Percentiles rank a stretch among this genome's conserved stretches.
Evolutionary conservation across 2,329 filamentous ascomycete genomes (phyloP).

Genomic region (Sclerotinia sclerotiorum): DNA sequence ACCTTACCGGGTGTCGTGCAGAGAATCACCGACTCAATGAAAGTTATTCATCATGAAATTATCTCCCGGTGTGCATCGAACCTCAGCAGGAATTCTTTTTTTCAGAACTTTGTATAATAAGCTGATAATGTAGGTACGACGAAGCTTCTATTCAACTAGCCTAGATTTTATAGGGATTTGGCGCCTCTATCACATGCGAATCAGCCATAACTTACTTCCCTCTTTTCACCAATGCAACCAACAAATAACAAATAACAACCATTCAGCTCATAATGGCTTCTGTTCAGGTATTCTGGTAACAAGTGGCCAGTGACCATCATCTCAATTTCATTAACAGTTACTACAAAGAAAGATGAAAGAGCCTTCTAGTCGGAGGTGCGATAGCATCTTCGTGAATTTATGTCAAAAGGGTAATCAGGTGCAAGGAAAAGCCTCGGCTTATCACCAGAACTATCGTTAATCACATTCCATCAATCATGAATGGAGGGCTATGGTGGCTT

Average conservation of each 20-base stretch:
- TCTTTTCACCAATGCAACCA: too few species aligned
- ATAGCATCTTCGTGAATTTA: neutral
- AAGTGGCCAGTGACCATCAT: too few species aligned
- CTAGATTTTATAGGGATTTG: neutral
- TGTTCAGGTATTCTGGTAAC: neutral
- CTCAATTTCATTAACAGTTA: neutral
- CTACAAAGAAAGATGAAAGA: neutral
- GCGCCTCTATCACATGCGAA: neutral
- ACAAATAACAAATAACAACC: too few species aligned
- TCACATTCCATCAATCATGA: neutral
- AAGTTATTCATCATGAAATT: too few species aligned
- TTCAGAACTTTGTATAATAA: too few species aligned
- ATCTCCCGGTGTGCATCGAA: neutral
- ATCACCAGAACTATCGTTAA: neutral
- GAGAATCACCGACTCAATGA: too few species aligned
- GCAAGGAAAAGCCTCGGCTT: constrained; percentile 10
- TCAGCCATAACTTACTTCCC: neutral
- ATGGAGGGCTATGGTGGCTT: neutral
- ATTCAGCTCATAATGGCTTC: too few species aligned
- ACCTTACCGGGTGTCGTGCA: too few species aligned
- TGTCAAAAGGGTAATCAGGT: neutral
- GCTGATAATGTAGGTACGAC: too few species aligned
- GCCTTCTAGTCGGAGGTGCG: constrained; percentile 1
- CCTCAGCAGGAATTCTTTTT: neutral
- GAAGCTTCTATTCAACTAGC: neutral